A percentile compares a stretch with the other conserved stretches of the same genome.
phyloP scores from a whole-genome alignment of 164 flowering plant species.

The Houttuynia cordata region DNA sequence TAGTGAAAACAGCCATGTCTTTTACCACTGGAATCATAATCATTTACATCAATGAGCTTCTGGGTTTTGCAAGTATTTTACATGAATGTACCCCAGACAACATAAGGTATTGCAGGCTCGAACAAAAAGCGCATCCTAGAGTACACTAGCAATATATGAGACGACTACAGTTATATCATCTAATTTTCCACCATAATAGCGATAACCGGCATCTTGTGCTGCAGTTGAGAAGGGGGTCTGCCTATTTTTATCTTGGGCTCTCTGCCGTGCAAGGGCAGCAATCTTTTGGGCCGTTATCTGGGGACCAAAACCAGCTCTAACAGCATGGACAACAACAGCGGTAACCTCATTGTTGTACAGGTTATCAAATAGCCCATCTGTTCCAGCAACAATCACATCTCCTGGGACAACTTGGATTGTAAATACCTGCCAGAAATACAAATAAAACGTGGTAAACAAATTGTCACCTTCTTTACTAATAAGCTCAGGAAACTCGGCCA shows the following conservation, averaged over 20 bases:
- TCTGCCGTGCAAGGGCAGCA: constrained; percentile 86
- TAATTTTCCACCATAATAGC: constrained; percentile 89
- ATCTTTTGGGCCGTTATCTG: constrained; percentile 91
- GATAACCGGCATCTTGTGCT: constrained; percentile 89
- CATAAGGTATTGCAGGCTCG: too few species aligned
- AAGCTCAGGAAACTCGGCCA: too few species aligned
- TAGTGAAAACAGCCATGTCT: too few species aligned
- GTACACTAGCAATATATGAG: constrained; percentile 45
- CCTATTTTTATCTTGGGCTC: constrained; percentile 70
- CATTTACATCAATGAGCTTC: too few species aligned
- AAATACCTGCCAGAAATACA: constrained; percentile 38
- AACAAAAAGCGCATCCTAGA: too few species aligned
- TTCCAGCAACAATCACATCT: constrained; percentile 79
- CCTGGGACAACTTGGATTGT: constrained; percentile 71
- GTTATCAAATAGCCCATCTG: constrained; percentile 92
- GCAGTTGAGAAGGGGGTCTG: constrained; percentile 95
- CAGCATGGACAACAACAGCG: constrained; percentile 75
- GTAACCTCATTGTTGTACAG: constrained; percentile 79
- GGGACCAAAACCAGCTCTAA: constrained; percentile 77
- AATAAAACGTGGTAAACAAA: neutral
- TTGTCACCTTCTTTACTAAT: neutral
- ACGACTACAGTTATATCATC: constrained; percentile 90
- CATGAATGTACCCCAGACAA: too few species aligned
- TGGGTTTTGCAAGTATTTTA: too few species aligned
- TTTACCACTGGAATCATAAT: too few species aligned